Percentiles rank a stretch among this genome's conserved stretches.
Conservation (phyloP, 1,139 yeast species). For the Nadsonia starkeyi-henricii region DNA sequence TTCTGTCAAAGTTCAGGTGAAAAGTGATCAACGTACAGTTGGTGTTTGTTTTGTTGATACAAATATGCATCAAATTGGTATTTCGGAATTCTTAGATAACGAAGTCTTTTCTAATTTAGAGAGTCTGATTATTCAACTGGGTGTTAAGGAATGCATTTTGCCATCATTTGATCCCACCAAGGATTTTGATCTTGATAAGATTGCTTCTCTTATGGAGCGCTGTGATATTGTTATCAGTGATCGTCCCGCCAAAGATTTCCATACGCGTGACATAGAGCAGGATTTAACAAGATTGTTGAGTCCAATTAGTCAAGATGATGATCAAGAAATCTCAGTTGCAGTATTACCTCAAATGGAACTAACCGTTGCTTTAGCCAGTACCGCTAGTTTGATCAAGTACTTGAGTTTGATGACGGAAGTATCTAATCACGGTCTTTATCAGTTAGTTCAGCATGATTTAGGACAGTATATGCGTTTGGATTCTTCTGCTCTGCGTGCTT, state of each 20-base stretch:
- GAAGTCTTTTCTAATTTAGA: slow-evolving; percentile 80
- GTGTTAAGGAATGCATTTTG: slow-evolving; percentile 71
- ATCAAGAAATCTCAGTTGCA: slow-evolving; percentile 29
- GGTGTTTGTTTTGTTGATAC: slow-evolving; percentile 80
- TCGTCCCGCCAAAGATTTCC: slow-evolving; percentile 42
- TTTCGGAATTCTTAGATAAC: slow-evolving; percentile 74
- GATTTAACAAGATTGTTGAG: slow-evolving; percentile 56
- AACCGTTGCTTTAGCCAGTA: slow-evolving; percentile 36
- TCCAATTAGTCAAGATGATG: slow-evolving; percentile 17
- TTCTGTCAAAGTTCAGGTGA: slow-evolving; percentile 42
- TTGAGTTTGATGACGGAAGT: slow-evolving; percentile 46
- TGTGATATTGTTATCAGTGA: slow-evolving; percentile 63
- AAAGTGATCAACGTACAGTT: slow-evolving; percentile 38
- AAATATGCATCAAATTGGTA: slow-evolving; percentile 47
- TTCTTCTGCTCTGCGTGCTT: slow-evolving; percentile 75
- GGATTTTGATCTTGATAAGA: slow-evolving; percentile 29
- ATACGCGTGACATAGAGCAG: slow-evolving; percentile 50
- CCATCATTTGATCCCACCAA: slow-evolving; percentile 30
- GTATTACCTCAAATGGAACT: slow-evolving; percentile 45
- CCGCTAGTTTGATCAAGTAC: slow-evolving; percentile 49
- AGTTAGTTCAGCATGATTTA: slow-evolving; percentile 53
- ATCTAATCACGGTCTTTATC: slow-evolving; percentile 35
- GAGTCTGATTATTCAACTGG: slow-evolving; percentile 71
- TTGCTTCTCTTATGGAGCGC: slow-evolving; percentile 44
- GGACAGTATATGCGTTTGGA: slow-evolving; percentile 77